phyloP scores from a whole-genome alignment of 1,139 yeast species.

The Blastobotrys persicus region DNA sequence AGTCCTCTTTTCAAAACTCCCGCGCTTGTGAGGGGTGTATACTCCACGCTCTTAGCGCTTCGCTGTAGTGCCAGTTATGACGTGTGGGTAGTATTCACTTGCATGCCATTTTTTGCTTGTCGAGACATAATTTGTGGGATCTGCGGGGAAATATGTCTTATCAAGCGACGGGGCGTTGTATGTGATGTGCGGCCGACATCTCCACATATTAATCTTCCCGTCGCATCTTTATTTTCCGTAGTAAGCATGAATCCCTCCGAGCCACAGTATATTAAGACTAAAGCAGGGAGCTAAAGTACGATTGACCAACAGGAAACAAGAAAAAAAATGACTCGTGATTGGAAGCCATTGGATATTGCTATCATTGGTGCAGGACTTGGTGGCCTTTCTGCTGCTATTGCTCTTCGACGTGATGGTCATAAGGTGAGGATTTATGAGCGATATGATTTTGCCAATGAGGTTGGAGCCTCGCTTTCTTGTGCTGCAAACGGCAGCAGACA shows the following conservation, averaged over 20 bases:
- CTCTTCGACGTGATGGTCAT: constrained; percentile 11
- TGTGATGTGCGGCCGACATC: background rate
- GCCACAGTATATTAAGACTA: background rate
- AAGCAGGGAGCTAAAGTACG: background rate
- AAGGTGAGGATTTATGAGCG: constrained; percentile 5
- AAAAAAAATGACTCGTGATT: constrained; percentile 7
- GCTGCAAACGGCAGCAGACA: constrained; percentile 39
- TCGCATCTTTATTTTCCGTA: constrained; percentile 7
- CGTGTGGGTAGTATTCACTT: too few species aligned
- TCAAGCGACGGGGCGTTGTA: constrained; percentile 2
- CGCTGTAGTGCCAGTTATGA: background rate
- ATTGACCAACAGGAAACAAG: background rate
- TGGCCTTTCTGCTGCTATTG: constrained; percentile 13
- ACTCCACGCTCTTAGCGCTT: background rate
- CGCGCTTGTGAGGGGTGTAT: background rate
- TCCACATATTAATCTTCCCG: constrained; percentile 6
- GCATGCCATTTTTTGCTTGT: too few species aligned
- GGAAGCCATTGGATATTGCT: constrained; percentile 10
- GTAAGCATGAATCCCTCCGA: background rate
- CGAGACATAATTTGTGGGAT: background rate
- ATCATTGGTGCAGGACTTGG: constrained; percentile 17
- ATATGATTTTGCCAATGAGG: constrained; percentile 38
- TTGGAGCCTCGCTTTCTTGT: constrained; percentile 45
- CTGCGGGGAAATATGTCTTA: background rate
- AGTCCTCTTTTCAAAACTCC: background rate